phyloP scores from a whole-genome alignment of 768 basidiomycete species.

The Psilocybe cubensis region DNA sequence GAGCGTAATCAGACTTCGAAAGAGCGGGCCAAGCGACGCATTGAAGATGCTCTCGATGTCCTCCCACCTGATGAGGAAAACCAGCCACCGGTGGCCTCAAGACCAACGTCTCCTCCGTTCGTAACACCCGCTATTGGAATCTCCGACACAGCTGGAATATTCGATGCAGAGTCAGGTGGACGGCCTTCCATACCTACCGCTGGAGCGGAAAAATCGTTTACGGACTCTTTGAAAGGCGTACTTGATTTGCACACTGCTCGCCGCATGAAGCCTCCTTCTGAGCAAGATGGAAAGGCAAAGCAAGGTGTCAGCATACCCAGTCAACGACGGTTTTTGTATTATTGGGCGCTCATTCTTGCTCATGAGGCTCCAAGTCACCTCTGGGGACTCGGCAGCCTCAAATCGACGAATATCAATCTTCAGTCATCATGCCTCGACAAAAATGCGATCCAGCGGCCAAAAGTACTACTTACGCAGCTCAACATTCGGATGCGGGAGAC shows the following conservation, averaged over 20 bases:
- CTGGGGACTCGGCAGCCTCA: slow-evolving; percentile 36
- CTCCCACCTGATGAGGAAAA: slow-evolving; percentile 45
- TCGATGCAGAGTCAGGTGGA: slow-evolving; percentile 19
- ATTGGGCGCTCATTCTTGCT: slow-evolving; percentile 72
- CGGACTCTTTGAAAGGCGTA: slow-evolving; percentile 52
- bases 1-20: slow-evolving; percentile 49
- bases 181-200: slow-evolving; percentile 3
- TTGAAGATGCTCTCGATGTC: slow-evolving; percentile 50
- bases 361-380: slow-evolving; percentile 56
- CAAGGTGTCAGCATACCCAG: slow-evolving; percentile 82
- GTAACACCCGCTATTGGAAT: neutral
- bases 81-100: slow-evolving; percentile 3
- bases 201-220: slow-evolving; percentile 34
- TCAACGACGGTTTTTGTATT: slow-evolving; percentile 78
- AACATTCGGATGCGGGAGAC: slow-evolving; percentile 63
- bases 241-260: slow-evolving; percentile 71
- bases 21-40: slow-evolving; percentile 50
- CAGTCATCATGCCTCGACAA: neutral
- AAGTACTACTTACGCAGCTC: slow-evolving; percentile 60
- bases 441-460: slow-evolving; percentile 30
- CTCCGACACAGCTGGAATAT: slow-evolving; percentile 19
- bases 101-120: neutral
- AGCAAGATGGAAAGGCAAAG: slow-evolving; percentile 33
- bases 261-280: slow-evolving; percentile 58
- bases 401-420: neutral